Evolutionary conservation across 2,329 filamentous ascomycete genomes (phyloP), one percentile per base, ranked within the genome.

Genomic region (Stemphylium beticola): DNA sequence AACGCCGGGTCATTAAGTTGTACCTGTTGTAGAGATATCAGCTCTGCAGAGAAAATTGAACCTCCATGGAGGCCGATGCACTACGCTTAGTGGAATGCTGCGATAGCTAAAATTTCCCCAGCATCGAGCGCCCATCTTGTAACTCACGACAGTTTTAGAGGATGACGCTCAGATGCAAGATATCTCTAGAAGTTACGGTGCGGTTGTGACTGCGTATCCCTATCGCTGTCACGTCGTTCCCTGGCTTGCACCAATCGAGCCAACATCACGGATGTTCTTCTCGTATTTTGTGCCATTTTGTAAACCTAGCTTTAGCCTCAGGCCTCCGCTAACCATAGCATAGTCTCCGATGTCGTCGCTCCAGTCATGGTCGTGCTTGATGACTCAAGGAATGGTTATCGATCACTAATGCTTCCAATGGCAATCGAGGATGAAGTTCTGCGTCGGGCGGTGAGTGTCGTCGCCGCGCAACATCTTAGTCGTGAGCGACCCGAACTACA

Each of bases 301-400:
- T 6, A n/a, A 9, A 39, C 10, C 39, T 7, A n/a, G 9, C 14
- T 22, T 14, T 47, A 12, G 20, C 39, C 24, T 36, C 15, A 18
- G 4, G 15, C 34, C 32, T 14, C 11, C 24, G 24, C 50, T 53
- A 10, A 56, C 18, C 12, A 44, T 49, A 31, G 8, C 0, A 2
- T 0, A 77, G 74, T 78, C 39, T 74, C 76, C 4, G 63, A 74
- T 15, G 68, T 51, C 10, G 69, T 78, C 9, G 76, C 77, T 0
- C 71, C 74, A 0, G 68, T 72, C 17, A 78, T 79, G 76, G 75
- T 79, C 1, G 69, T 78, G 0, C 56, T 77, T 9, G 76, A 78
- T 49, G 67, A 59, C 4, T 43, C 62, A 0, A 64, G 55, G 8
- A 78, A 79, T 33, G 77, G 76, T 12, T 79, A 78, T 37, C 65